These are phyloP conservation scores for Coniferiporia sulphurascens DNA, from an alignment of 1,284 basidiomycete species.

Conservation along the genomic window DNA sequence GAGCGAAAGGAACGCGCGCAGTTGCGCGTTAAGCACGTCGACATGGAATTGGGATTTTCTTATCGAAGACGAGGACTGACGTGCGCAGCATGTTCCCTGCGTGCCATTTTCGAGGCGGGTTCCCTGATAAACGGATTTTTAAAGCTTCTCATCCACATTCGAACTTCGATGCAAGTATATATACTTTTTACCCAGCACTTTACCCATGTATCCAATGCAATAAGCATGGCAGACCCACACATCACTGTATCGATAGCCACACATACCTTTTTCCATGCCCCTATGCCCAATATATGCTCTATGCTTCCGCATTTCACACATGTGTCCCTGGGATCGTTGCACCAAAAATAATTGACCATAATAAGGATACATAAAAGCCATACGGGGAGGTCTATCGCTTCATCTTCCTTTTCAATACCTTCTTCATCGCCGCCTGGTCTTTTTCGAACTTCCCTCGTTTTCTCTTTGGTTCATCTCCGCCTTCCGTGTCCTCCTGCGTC, in stretches of 20 bases:
- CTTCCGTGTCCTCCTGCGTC: slow-evolving; percentile 37
- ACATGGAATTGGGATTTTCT: slow-evolving; percentile 65
- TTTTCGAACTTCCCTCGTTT: slow-evolving; percentile 78
- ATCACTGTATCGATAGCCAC: slow-evolving; percentile 14
- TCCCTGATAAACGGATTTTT: not conserved
- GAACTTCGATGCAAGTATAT: not conserved
- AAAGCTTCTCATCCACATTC: not conserved
- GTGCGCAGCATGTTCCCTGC: not conserved
- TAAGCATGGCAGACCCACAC: not conserved
- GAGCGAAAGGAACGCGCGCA: not conserved
- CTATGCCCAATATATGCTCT: slow-evolving; percentile 2
- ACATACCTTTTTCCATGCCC: not conserved
- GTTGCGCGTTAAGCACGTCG: not conserved
- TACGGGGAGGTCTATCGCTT: slow-evolving; percentile 13
- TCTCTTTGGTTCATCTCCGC: slow-evolving; percentile 38
- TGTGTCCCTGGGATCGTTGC: not conserved
- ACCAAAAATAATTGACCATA: not conserved
- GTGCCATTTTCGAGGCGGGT: not conserved
- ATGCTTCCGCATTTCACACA: not conserved
- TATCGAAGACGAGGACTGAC: slow-evolving; percentile 45
- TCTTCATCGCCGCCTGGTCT: slow-evolving; percentile 57
- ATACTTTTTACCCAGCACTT: not conserved
- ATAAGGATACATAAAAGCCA: not conserved
- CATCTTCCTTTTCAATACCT: slow-evolving; percentile 27
- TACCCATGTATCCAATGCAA: slow-evolving; percentile 2